Evolutionary conservation across 768 basidiomycete genomes (phyloP).

Genomic region (Psilocybe azurescens): DNA sequence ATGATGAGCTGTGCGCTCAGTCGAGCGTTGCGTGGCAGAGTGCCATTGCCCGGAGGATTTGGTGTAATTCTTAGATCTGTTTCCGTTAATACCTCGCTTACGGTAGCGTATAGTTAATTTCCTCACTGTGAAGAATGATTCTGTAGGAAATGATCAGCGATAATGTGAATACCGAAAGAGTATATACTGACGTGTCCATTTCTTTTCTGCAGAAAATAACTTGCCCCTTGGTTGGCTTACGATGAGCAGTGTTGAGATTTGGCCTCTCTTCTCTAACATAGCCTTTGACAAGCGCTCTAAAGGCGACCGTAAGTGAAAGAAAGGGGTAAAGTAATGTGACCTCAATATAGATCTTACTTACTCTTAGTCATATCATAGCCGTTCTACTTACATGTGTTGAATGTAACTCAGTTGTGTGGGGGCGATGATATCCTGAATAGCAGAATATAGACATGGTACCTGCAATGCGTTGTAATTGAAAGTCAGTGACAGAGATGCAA

Average conservation of each 20-base stretch:
- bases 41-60: background rate
- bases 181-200: constrained; percentile 5
- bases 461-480: no score
- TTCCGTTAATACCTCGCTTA: background rate
- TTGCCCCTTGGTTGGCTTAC: no score
- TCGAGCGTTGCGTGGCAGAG: background rate
- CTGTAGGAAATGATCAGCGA: background rate
- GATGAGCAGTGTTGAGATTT: no score
- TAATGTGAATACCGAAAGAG: background rate
- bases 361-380: no score
- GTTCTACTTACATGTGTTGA: no score
- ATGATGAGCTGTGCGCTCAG: background rate
- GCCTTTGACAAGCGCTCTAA: background rate
- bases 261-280: no score
- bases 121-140: background rate
- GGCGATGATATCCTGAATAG: no score
- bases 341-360: no score
- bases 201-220: background rate
- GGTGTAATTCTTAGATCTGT: background rate
- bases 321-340: background rate
- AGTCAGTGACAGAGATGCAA: no score
- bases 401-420: no score
- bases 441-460: no score
- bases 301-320: background rate
- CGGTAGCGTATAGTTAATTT: background rate